Conservation (phyloP, 805 yeast genomes). For the Kuraishia capsulata region DNA sequence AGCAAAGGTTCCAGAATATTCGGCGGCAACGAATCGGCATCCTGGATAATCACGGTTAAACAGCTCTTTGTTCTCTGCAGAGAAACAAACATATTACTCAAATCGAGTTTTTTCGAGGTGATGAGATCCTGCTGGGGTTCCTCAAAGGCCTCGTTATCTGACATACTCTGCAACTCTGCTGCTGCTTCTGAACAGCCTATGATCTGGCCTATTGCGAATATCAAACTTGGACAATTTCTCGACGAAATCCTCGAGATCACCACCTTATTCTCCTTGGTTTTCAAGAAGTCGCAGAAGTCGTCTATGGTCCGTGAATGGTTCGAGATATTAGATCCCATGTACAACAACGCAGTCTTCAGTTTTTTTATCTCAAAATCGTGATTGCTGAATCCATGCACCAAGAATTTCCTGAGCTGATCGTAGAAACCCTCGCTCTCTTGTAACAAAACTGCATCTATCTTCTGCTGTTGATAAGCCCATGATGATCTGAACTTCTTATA, state of each 20-base stretch:
- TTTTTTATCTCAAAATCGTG: slow-evolving; percentile 6
- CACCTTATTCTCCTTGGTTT: slow-evolving; percentile 3
- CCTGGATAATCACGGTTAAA: slow-evolving; percentile 21
- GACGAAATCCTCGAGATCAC: slow-evolving; percentile 22
- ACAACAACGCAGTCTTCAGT: slow-evolving; percentile 27
- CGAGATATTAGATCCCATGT: slow-evolving; percentile 33
- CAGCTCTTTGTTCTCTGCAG: slow-evolving; percentile 6
- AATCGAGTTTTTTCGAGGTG: slow-evolving; percentile 9
- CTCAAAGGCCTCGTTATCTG: slow-evolving; percentile 7
- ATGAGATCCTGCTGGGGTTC: slow-evolving; percentile 6
- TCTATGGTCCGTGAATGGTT: slow-evolving; percentile 26
- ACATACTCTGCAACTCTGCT: too few species aligned
- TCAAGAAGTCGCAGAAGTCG: slow-evolving; percentile 14
- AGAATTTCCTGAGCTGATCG: slow-evolving; percentile 17
- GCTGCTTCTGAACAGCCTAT: slow-evolving; percentile 7
- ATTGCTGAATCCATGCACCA: slow-evolving; percentile 6
- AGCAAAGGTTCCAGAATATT: slow-evolving; percentile 1
- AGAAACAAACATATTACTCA: slow-evolving; percentile 14
- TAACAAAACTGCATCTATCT: slow-evolving; percentile 19
- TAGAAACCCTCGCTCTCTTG: slow-evolving; percentile 25
- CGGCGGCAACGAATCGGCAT: slow-evolving; percentile 23
- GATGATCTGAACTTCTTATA: slow-evolving; percentile 31
- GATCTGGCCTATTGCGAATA: slow-evolving; percentile 22
- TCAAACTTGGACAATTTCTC: slow-evolving; percentile 26
- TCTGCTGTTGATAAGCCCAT: slow-evolving; percentile 23